A percentile compares a stretch with the other conserved stretches of the same genome.
Conservation (phyloP, 176 grass and related monocot genomes). For the Musa acuminata region DNA sequence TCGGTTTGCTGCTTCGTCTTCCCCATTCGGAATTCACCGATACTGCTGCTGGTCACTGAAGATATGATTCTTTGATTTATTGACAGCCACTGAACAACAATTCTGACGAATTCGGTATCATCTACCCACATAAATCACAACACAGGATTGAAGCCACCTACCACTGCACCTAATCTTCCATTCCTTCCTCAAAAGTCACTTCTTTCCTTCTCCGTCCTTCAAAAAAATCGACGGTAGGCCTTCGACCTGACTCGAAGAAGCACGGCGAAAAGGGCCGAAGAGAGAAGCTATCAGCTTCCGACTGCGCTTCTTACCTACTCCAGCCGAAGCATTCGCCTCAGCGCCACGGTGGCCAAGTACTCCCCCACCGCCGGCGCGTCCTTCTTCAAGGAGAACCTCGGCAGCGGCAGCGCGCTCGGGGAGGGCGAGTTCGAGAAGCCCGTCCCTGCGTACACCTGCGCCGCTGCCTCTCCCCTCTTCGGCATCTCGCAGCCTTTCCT, state of each 20-base stretch:
- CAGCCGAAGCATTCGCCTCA: conserved; percentile 39
- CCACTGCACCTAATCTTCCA: background rate
- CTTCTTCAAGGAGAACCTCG: conserved; percentile 30
- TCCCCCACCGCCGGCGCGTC: background rate
- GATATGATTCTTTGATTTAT: no score
- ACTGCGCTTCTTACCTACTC: background rate
- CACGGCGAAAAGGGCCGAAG: no score
- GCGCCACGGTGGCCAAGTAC: conserved; percentile 15
- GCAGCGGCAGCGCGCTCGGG: conserved; percentile 49
- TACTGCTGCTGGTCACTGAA: no score
- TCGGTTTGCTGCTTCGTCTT: no score
- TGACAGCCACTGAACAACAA: no score
- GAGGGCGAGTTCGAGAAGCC: conserved; percentile 47
- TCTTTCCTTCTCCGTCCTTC: background rate
- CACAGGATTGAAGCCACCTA: background rate
- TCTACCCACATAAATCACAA: no score
- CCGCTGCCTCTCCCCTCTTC: background rate
- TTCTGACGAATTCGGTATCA: no score
- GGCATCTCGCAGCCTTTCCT: no score
- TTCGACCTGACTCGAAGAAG: background rate
- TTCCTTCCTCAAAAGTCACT: background rate
- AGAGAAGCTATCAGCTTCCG: no score
- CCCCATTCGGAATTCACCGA: no score
- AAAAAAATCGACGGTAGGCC: background rate
- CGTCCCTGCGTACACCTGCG: conserved; percentile 48